Conservation (phyloP, 768 basidiomycete genomes). For the Clitopilus passeckerianus region DNA sequence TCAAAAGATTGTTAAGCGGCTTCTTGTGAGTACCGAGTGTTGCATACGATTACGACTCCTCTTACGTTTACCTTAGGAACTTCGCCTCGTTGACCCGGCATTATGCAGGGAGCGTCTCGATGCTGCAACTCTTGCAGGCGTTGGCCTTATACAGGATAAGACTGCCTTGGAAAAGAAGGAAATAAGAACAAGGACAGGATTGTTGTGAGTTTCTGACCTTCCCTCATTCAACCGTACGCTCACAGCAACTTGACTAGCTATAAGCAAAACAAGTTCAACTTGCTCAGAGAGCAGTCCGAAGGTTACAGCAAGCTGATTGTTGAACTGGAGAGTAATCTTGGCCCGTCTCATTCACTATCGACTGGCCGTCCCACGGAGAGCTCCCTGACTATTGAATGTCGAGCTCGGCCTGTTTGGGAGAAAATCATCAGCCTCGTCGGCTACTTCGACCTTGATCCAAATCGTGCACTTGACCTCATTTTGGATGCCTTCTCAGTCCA, state of each 20-base stretch:
- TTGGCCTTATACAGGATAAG: constrained; percentile 69
- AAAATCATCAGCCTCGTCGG: constrained; percentile 87
- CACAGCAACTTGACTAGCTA: constrained; percentile 48
- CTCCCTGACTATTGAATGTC: constrained; percentile 49
- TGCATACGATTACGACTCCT: background rate
- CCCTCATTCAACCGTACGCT: background rate
- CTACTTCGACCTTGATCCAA: constrained; percentile 95
- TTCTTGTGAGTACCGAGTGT: constrained; percentile 45
- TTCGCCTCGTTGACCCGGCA: constrained; percentile 50
- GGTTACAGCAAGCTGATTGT: constrained; percentile 92
- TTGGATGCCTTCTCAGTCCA: constrained; percentile 87
- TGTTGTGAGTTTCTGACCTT: constrained; percentile 56
- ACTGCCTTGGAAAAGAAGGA: constrained; percentile 70
- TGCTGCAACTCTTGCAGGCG: constrained; percentile 51
- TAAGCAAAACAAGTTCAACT: constrained; percentile 98
- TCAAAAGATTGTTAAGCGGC: constrained; percentile 49
- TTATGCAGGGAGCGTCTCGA: constrained; percentile 77
- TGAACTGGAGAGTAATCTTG: constrained; percentile 75
- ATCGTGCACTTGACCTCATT: constrained; percentile 88
- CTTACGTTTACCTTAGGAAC: constrained; percentile 34
- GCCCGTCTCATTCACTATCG: constrained; percentile 63
- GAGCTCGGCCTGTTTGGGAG: constrained; percentile 72
- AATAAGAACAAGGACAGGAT: constrained; percentile 70
- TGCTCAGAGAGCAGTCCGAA: constrained; percentile 95
- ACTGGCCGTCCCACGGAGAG: constrained; percentile 67